These are phyloP conservation scores for Xylariaceae sp. DNA, from an alignment of 2,329 filamentous ascomycete genomes.

Conservation along the genomic window DNA sequence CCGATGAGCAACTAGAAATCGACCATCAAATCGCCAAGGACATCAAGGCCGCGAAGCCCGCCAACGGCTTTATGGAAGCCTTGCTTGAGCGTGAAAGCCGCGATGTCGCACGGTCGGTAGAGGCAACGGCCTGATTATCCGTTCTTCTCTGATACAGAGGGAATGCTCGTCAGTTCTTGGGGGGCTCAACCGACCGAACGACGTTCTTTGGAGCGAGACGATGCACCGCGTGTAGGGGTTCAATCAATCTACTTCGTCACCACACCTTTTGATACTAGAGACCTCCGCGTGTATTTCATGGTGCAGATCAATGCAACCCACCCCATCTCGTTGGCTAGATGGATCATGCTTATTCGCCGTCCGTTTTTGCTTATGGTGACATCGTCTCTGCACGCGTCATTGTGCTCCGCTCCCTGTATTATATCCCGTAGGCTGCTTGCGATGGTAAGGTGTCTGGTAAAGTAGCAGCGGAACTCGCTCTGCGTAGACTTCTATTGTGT, in stretches of 20 bases:
- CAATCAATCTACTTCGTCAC: conserved; percentile 28
- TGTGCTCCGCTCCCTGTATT: neutral
- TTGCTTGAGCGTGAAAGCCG: conserved; percentile 53
- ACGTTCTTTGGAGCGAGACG: conserved; percentile 35
- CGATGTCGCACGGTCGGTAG: conserved; percentile 29
- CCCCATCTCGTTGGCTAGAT: conserved; percentile 28
- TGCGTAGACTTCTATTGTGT: no score
- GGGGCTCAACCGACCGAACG: conserved; percentile 32
- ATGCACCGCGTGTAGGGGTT: conserved; percentile 17
- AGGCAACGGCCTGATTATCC: conserved; percentile 33
- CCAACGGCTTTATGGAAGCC: conserved; percentile 49
- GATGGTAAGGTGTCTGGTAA: no score
- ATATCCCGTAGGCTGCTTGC: no score
- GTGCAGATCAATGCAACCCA: conserved; percentile 32
- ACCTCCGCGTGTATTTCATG: conserved; percentile 16
- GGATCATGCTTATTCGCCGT: conserved; percentile 31
- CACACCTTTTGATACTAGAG: conserved; percentile 11
- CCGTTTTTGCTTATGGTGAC: conserved; percentile 1
- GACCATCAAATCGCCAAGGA: conserved; percentile 57
- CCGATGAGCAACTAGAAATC: conserved; percentile 78
- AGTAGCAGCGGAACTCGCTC: no score
- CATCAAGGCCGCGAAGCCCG: conserved; percentile 47
- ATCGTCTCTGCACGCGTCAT: neutral
- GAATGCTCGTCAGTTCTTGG: conserved; percentile 20
- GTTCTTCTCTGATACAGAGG: conserved; percentile 7